Evolutionary conservation across 2,329 filamentous ascomycete genomes (phyloP).

Genomic region (Dryadomyces sulphureus): DNA sequence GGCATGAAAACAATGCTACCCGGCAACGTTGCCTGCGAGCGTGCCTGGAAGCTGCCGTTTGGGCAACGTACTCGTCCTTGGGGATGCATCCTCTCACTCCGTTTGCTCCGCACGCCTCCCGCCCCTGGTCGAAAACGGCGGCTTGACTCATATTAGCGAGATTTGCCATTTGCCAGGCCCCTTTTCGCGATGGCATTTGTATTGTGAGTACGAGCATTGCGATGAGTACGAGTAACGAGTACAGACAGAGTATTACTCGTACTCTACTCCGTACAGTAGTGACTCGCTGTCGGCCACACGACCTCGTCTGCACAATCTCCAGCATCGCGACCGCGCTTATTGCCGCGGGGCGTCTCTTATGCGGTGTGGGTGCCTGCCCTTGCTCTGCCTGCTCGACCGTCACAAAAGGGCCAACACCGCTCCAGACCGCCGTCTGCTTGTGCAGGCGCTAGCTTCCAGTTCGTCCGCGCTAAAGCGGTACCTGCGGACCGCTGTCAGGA

Average conservation of each 20-base stretch:
- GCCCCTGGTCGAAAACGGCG: background rate
- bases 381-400: too few relatives aligned
- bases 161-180: slow-evolving; percentile 1
- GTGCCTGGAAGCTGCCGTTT: too few relatives aligned
- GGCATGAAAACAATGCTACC: background rate
- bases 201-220: too few relatives aligned
- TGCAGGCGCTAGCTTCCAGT: background rate
- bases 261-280: too few relatives aligned
- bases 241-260: too few relatives aligned
- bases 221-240: too few relatives aligned
- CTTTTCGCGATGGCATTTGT: too few relatives aligned
- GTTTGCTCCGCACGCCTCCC: background rate
- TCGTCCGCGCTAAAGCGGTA: slow-evolving; percentile 4
- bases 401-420: background rate
- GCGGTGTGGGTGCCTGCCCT: too few relatives aligned
- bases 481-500: slow-evolving; percentile 5
- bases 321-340: too few relatives aligned
- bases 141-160: slow-evolving; percentile 1
- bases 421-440: slow-evolving; percentile 3
- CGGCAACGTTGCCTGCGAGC: background rate
- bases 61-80: background rate
- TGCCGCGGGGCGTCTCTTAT: too few relatives aligned
- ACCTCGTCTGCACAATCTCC: too few relatives aligned
- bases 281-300: too few relatives aligned
- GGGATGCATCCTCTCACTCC: background rate